Conservation (phyloP, 2,329 filamentous ascomycete genomes). For the Fusarium oligoseptatum region DNA sequence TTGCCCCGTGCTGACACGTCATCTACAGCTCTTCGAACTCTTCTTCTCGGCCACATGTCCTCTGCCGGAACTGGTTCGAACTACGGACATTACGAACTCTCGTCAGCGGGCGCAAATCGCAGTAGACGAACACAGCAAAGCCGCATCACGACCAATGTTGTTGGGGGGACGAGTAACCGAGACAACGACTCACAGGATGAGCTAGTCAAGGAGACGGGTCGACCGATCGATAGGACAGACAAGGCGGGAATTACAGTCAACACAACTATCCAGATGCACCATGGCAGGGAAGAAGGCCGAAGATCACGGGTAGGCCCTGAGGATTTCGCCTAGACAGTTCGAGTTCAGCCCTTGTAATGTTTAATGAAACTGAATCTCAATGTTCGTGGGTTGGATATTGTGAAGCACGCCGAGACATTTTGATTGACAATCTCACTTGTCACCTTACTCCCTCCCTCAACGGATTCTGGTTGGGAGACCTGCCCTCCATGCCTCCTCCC, state of each 20-base stretch:
- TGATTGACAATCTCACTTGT: not conserved
- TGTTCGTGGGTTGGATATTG: not conserved
- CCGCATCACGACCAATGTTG: constrained; percentile 39
- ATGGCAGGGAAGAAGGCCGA: constrained; percentile 14
- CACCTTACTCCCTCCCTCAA: not conserved
- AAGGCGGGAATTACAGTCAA: constrained; percentile 39
- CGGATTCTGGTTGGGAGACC: not conserved
- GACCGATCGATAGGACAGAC: not conserved
- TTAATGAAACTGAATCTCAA: not conserved
- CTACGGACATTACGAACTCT: constrained; percentile 41
- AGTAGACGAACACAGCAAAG: constrained; percentile 38
- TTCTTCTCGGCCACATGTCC: constrained; percentile 40
- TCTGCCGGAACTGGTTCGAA: constrained; percentile 35
- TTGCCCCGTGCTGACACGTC: too few relatives aligned
- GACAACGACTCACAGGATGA: constrained; percentile 43
- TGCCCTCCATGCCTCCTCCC: too few relatives aligned
- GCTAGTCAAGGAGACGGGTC: constrained; percentile 28
- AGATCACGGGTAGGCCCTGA: constrained; percentile 13
- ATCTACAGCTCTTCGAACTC: constrained; percentile 32
- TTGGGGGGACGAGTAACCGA: constrained; percentile 36
- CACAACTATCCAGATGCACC: constrained; percentile 38
- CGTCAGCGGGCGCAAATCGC: constrained; percentile 30
- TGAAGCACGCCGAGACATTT: not conserved
- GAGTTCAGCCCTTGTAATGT: not conserved
- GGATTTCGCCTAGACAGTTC: constrained; percentile 10